Percentiles rank a stretch among this genome's conserved stretches.
phyloP scores from a whole-genome alignment of 2,329 filamentous ascomycete genomes.

The Ilyonectria mors-panacis region DNA sequence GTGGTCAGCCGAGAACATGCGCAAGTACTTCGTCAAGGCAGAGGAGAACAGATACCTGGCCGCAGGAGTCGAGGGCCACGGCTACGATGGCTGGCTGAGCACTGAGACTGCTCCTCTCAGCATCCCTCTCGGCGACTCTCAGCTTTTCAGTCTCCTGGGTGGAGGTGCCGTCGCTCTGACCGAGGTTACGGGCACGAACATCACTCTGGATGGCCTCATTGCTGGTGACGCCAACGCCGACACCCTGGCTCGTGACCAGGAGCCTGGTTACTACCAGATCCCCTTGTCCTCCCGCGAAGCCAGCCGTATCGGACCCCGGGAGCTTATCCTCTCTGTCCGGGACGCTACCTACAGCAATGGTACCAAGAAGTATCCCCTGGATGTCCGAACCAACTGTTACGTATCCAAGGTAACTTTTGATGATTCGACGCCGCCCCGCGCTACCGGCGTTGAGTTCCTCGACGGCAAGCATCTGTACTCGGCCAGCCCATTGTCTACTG shows the following conservation, averaged over 20 bases:
- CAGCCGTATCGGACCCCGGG: slow-evolving; percentile 63
- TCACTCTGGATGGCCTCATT: slow-evolving; percentile 55
- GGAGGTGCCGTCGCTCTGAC: slow-evolving; percentile 48
- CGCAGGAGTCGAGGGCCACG: slow-evolving; percentile 63
- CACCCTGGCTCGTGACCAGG: slow-evolving; percentile 59
- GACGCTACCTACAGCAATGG: slow-evolving; percentile 57
- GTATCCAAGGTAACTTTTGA: slow-evolving; percentile 64
- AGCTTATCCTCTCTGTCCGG: slow-evolving; percentile 59
- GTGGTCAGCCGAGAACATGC: slow-evolving; percentile 71
- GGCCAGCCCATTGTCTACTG: slow-evolving; percentile 57
- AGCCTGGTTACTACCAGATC: slow-evolving; percentile 60
- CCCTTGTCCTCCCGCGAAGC: slow-evolving; percentile 61
- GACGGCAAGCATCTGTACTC: slow-evolving; percentile 62
- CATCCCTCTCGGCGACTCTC: slow-evolving; percentile 65
- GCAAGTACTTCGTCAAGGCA: slow-evolving; percentile 67
- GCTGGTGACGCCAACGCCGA: slow-evolving; percentile 68
- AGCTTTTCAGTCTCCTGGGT: slow-evolving; percentile 62
- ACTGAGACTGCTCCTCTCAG: slow-evolving; percentile 66
- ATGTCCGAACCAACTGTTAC: slow-evolving; percentile 64
- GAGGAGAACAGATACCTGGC: slow-evolving; percentile 69
- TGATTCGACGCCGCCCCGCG: slow-evolving; percentile 55
- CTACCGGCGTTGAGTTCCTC: slow-evolving; percentile 65
- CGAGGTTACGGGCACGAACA: slow-evolving; percentile 47
- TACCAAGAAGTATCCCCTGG: slow-evolving; percentile 68
- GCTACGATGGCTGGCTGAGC: slow-evolving; percentile 70